Evolutionary conservation across 2,329 filamentous ascomycete species (phyloP).

Genomic region (Beauveria asiatica): DNA sequence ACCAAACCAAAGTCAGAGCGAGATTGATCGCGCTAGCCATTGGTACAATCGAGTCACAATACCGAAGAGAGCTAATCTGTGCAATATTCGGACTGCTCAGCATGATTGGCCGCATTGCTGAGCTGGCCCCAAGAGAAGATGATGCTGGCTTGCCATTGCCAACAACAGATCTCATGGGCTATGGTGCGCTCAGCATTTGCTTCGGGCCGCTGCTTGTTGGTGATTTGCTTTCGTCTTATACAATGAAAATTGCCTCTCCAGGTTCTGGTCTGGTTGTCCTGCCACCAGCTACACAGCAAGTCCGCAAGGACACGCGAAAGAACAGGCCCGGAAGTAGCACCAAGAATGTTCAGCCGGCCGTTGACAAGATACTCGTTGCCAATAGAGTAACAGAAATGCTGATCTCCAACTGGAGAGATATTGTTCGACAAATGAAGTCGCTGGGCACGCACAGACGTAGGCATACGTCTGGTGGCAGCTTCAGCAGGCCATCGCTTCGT

Average conservation of each 20-base stretch:
- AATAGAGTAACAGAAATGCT: conserved; percentile 57
- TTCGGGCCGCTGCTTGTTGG: conserved; percentile 58
- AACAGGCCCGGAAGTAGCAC: background rate
- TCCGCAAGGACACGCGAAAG: conserved; percentile 1
- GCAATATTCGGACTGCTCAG: conserved; percentile 58
- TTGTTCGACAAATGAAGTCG: conserved; percentile 50
- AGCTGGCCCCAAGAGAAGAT: conserved; percentile 44
- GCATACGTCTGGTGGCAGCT: conserved; percentile 14
- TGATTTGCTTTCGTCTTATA: conserved; percentile 45
- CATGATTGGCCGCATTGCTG: conserved; percentile 49
- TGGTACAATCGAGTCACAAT: conserved; percentile 48
- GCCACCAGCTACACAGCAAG: conserved; percentile 3
- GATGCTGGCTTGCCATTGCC: conserved; percentile 42
- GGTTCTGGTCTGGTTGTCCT: conserved; percentile 26
- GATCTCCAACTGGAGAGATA: conserved; percentile 55
- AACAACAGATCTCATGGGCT: conserved; percentile 55
- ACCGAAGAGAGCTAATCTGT: conserved; percentile 55
- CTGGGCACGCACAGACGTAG: conserved; percentile 26
- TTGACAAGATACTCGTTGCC: conserved; percentile 51
- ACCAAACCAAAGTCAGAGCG: conserved; percentile 49
- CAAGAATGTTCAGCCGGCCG: conserved; percentile 11
- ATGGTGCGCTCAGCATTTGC: conserved; percentile 51
- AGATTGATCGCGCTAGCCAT: conserved; percentile 58
- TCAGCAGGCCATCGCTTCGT: conserved; percentile 19
- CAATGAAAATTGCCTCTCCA: conserved; percentile 35